Percentiles rank a stretch among this genome's conserved stretches.
Evolutionary conservation across 2,329 filamentous ascomycete genomes (phyloP).

Genomic region (Neonectria coccinea): DNA sequence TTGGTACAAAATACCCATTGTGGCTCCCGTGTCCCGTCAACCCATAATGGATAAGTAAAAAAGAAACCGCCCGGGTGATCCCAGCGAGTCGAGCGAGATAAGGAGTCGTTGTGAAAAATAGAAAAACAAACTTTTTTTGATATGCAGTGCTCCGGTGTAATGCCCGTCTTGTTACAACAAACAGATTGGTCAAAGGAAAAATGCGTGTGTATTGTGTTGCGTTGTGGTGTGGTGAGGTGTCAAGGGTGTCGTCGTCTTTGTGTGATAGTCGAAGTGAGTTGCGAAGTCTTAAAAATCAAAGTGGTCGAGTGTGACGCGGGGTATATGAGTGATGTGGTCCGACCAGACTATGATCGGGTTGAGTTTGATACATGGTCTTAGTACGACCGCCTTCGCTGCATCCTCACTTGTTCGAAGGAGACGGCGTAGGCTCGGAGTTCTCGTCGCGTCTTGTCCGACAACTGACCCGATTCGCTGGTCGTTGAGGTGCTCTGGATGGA

Average conservation of each 20-base stretch:
- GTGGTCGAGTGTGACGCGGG: conserved; percentile 27
- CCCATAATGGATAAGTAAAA: conserved; percentile 35
- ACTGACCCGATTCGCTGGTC: conserved; percentile 62
- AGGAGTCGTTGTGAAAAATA: conserved; percentile 39
- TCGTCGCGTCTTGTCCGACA: conserved; percentile 81
- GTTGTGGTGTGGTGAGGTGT: conserved; percentile 25
- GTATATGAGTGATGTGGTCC: conserved; percentile 26
- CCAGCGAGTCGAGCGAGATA: conserved; percentile 36
- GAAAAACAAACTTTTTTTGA: conserved; percentile 54
- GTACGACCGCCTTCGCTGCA: conserved; percentile 68
- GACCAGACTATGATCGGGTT: conserved; percentile 15
- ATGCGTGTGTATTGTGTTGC: conserved; percentile 36
- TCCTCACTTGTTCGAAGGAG: conserved; percentile 85
- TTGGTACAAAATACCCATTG: conserved; percentile 48
- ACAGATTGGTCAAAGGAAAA: conserved; percentile 45
- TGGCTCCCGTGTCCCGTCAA: conserved; percentile 43
- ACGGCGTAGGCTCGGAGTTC: conserved; percentile 89
- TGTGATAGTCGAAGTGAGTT: conserved; percentile 48
- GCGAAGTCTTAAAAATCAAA: conserved; percentile 40
- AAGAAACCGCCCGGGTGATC: conserved; percentile 42
- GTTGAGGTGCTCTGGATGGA: conserved; percentile 77
- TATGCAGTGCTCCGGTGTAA: conserved; percentile 63
- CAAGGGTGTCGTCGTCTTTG: conserved; percentile 22
- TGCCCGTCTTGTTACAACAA: conserved; percentile 62
- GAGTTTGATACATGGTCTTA: conserved; percentile 49